Base-by-base conservation (phyloP, 1,284 basidiomycete genomes). In the Polyporus tsugae region DNA sequence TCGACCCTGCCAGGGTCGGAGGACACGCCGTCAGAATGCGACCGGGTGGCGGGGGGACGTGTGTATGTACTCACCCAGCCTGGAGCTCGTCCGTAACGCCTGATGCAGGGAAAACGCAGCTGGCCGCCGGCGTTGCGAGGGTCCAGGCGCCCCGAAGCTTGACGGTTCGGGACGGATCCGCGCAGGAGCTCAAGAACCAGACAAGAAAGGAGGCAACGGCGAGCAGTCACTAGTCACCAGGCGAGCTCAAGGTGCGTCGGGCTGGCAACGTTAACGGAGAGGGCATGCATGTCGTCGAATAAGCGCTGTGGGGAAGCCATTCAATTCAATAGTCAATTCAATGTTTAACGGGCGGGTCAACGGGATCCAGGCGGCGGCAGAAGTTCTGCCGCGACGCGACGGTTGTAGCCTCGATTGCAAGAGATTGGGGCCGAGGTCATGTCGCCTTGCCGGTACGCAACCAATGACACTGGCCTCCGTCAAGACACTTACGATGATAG, bases 221-320 rank as follows among this genome's bases (percentile, higher is more conserved):
- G 29, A 55, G 29, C 33, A 29, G 29, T 29, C 29, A 29, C 29
- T 29, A 29, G 29, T 29, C 29, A 29, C 29, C 29, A 52, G 7
- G 46, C n/a, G 25, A 25, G 46, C 17, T 13, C 46, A 52, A 52
- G 46, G 46, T 46, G 44, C n/a, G 46, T 52, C 46, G 22, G 22
- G 33, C 29, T n/a, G n/a, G n/a, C n/a, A n/a, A n/a, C n/a, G n/a
- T n/a, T n/a, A 33, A 33, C 52, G 52, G 52, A 49, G 46, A 11
- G 15, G 52, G 11, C 9, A 13, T 10, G 46, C 19, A 42, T 17
- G 41, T 19, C 6, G 22, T 25, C 6, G 15, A 17, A 33, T 33
- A 55, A 17, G 33, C 52, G 52, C 52, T 55, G 52, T 33, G 33
- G 52, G 52, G 52, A 33, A 53, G 52, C 52, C 29, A 55, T 55